These are phyloP conservation scores for Oryza meridionalis DNA, from an alignment of 176 grass and related monocot species.

Conservation along the genomic window DNA sequence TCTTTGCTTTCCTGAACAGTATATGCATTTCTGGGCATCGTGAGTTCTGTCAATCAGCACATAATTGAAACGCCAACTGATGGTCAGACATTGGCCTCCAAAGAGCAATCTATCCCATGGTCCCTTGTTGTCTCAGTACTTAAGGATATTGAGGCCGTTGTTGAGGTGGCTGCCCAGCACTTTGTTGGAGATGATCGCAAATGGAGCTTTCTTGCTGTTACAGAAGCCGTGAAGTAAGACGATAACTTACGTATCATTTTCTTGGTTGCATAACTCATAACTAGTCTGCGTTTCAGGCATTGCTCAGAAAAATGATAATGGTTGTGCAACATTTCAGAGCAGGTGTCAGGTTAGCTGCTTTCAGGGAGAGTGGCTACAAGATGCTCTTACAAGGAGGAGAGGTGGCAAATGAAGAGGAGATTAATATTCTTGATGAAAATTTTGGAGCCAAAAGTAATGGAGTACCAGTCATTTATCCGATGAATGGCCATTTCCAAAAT, in stretches of 20 bases:
- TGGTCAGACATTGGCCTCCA: conserved; percentile 32
- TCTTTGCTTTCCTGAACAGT: conserved; percentile 54
- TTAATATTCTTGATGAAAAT: conserved; percentile 45
- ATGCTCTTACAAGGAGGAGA: conserved; percentile 98
- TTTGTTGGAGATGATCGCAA: conserved; percentile 85
- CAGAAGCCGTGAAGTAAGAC: conserved; percentile 88
- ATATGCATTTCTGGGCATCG: conserved; percentile 87
- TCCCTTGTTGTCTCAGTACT: conserved; percentile 78
- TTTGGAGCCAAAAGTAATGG: conserved; percentile 45
- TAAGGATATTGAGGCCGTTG: conserved; percentile 89
- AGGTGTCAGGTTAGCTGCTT: conserved; percentile 81
- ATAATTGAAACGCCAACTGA: conserved; percentile 75
- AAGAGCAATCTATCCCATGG: conserved; percentile 68
- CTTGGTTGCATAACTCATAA: conserved; percentile 34
- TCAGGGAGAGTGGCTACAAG: conserved; percentile 85
- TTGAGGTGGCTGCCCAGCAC: conserved; percentile 87
- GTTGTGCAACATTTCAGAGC: conserved; percentile 50
- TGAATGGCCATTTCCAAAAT: conserved; percentile 54
- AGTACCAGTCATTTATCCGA: conserved; percentile 36
- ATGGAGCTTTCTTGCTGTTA: conserved; percentile 84
- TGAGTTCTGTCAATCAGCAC: conserved; percentile 93
- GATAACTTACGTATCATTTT: conserved; percentile 23
- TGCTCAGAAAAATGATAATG: conserved; percentile 30
- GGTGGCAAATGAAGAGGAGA: conserved; percentile 60
- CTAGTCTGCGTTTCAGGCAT: not conserved